phyloP scores from a whole-genome alignment of 78 protist genomes.

The Chrysochromulina tobinii region DNA sequence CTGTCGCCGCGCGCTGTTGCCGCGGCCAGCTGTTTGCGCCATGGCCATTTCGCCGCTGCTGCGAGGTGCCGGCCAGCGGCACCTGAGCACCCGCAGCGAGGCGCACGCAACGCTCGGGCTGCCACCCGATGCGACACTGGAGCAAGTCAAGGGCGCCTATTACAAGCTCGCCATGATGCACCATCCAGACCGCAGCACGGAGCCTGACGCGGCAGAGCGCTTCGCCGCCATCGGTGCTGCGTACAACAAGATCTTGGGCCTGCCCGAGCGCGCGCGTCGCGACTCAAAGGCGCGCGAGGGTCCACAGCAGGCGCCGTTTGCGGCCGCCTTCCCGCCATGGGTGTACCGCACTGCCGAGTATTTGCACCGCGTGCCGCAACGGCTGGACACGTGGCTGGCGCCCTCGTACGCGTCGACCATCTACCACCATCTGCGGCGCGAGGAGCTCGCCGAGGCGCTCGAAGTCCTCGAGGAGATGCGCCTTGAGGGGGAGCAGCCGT shows the following conservation, averaged over 20 bases:
- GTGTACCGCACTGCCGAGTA: not conserved
- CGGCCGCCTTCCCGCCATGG: not conserved
- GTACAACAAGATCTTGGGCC: not conserved
- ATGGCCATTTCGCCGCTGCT: too few species aligned
- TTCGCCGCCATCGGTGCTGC: not conserved
- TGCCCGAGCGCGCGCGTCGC: not conserved
- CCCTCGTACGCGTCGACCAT: not conserved
- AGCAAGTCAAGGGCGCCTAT: not conserved
- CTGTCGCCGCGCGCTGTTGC: too few species aligned
- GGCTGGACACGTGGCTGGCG: not conserved
- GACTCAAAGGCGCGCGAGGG: too few species aligned
- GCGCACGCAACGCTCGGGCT: not conserved
- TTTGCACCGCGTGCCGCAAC: not conserved
- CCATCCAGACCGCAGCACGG: not conserved
- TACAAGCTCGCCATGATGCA: not conserved
- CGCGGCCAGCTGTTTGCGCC: too few species aligned
- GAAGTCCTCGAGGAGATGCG: not conserved
- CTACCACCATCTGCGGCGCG: not conserved
- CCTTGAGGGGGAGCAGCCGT: not conserved
- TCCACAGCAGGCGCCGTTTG: not conserved
- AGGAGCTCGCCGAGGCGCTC: conserved; percentile 2
- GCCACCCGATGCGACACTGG: not conserved
- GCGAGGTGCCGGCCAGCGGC: too few species aligned
- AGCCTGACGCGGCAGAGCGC: not conserved
- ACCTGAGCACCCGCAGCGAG: too few species aligned